Evolutionary conservation across 75 land plant genomes (phyloP).

Genomic region (Cunninghamia lanceolata): DNA sequence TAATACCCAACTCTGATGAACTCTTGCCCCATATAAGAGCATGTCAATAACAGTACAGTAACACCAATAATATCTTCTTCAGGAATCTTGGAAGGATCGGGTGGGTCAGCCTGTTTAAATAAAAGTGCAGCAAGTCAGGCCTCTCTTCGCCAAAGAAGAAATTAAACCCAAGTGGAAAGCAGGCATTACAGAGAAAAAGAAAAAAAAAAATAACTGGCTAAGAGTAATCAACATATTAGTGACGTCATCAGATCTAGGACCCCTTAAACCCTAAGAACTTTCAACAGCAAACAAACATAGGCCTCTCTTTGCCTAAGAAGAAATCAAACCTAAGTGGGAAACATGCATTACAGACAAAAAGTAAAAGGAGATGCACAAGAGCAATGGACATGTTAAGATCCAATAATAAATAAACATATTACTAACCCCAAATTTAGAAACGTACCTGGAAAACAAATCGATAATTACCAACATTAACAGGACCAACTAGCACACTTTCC

Average conservation of each 20-base stretch:
- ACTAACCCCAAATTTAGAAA: background rate
- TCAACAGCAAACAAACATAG: too few relatives aligned
- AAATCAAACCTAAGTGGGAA: background rate
- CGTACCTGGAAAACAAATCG: slow-evolving; percentile 89
- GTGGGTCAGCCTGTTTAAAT: slow-evolving; percentile 81
- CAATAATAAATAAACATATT: background rate
- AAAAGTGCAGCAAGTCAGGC: background rate
- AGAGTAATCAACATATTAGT: background rate
- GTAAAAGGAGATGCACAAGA: background rate
- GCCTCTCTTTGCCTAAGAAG: background rate
- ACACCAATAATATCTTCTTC: slow-evolving; percentile 97
- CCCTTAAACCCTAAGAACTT: background rate
- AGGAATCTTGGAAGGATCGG: slow-evolving; percentile 85
- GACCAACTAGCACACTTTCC: slow-evolving; percentile 98
- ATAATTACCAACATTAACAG: slow-evolving; percentile 96
- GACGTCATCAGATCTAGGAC: background rate
- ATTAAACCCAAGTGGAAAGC: background rate
- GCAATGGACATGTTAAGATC: too few relatives aligned
- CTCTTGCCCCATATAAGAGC: slow-evolving; percentile 93
- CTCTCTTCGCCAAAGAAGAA: background rate
- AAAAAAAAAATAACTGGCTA: background rate
- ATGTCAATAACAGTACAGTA: slow-evolving; percentile 85
- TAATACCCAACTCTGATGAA: slow-evolving; percentile 93
- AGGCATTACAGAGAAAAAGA: background rate
- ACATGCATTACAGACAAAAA: background rate